A percentile compares a stretch with the other conserved stretches of the same genome.
These are phyloP conservation scores for Bipolaris gigantea DNA, from an alignment of 2,329 filamentous ascomycete species.

Conservation along the genomic window DNA sequence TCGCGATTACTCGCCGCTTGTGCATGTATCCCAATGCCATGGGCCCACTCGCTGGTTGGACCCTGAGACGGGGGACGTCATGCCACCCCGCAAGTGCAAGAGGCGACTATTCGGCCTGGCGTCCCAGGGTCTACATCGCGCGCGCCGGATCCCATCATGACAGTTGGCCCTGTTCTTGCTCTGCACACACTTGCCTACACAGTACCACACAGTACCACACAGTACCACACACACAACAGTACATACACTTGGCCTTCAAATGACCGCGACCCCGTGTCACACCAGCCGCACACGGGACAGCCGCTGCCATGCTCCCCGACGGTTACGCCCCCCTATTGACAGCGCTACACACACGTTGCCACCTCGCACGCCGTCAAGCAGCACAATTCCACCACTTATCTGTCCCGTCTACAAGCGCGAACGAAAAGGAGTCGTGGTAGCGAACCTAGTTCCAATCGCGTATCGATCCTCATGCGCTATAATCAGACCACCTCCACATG, in stretches of 20 bases:
- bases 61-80: constrained; percentile 6
- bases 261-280: neutral
- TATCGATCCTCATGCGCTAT: constrained; percentile 9
- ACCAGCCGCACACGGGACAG: neutral
- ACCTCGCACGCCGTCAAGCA: neutral
- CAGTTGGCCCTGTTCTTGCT: neutral
- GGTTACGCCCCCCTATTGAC: neutral
- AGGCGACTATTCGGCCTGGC: neutral
- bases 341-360: neutral
- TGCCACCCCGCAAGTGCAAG: neutral
- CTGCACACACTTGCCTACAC: too few relatives aligned
- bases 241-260: neutral
- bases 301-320: neutral
- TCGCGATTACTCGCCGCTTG: too few relatives aligned
- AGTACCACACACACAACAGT: neutral
- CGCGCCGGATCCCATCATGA: neutral
- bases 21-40: neutral
- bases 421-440: constrained; percentile 4
- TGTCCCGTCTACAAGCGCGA: neutral
- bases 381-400: neutral
- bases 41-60: constrained; percentile 5
- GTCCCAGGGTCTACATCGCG: neutral
- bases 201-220: too few relatives aligned
- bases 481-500: constrained; percentile 6
- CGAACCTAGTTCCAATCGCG: constrained; percentile 11